These are phyloP conservation scores for Mycena latifolia DNA, from an alignment of 768 basidiomycete genomes.

Conservation along the genomic window DNA sequence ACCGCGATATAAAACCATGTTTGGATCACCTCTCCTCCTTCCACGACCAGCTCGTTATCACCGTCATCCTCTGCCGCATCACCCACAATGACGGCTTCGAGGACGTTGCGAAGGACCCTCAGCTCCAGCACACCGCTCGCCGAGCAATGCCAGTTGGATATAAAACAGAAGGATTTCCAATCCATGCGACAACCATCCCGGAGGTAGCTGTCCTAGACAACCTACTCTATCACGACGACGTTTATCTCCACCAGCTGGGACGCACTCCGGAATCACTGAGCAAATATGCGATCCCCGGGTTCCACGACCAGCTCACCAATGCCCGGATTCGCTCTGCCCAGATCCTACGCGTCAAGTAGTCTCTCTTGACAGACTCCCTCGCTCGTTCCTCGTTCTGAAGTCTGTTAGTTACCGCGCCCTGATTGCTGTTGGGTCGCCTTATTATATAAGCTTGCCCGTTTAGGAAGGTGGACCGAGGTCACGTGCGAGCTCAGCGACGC, in stretches of 20 bases:
- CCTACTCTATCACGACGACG: slow-evolving; percentile 29
- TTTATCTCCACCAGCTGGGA: slow-evolving; percentile 31
- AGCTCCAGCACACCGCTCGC: slow-evolving; percentile 12
- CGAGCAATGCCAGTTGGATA: slow-evolving; percentile 20
- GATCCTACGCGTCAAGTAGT: slow-evolving; percentile 10
- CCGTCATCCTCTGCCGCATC: slow-evolving; percentile 8
- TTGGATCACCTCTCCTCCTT: slow-evolving; percentile 6
- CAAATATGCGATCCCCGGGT: slow-evolving; percentile 30
- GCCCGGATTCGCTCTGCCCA: slow-evolving; percentile 28
- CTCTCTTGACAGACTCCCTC: too few relatives aligned
- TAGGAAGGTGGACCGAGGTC: too few relatives aligned
- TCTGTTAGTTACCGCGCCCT: too few relatives aligned
- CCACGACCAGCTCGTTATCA: slow-evolving; percentile 22
- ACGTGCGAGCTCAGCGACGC: too few relatives aligned
- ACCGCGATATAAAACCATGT: slow-evolving; percentile 14
- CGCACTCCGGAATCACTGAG: slow-evolving; percentile 14
- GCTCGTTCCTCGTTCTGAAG: too few relatives aligned
- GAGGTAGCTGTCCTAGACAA: slow-evolving; percentile 31
- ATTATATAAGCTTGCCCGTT: too few relatives aligned
- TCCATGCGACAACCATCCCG: slow-evolving; percentile 27
- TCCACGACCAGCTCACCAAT: slow-evolving; percentile 36
- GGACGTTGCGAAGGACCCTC: background rate
- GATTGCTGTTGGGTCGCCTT: too few relatives aligned
- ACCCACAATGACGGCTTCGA: background rate
- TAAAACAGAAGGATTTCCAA: slow-evolving; percentile 4